phyloP scores from a whole-genome alignment of 805 yeast genomes.

The Jamesozyma lodderae region DNA sequence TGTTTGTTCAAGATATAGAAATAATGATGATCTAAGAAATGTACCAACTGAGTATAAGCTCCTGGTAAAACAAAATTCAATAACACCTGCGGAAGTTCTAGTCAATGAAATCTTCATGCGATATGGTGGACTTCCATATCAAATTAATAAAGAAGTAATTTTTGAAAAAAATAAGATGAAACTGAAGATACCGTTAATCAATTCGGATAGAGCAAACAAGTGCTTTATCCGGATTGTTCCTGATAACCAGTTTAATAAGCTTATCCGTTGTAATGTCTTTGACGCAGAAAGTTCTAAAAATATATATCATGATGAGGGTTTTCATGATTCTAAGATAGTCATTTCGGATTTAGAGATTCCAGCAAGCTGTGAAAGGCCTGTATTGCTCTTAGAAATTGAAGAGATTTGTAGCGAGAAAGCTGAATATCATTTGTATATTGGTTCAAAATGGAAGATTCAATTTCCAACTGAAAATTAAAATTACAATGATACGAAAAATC shows the following conservation, averaged over 20 bases:
- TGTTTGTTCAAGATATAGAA: slow-evolving; percentile 14
- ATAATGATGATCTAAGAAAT: not conserved
- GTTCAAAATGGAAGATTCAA: slow-evolving; percentile 6
- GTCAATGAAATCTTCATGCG: slow-evolving; percentile 9
- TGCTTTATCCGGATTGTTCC: slow-evolving; percentile 15
- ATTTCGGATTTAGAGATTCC: slow-evolving; percentile 9
- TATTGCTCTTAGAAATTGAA: slow-evolving; percentile 16
- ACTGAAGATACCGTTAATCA: slow-evolving; percentile 6
- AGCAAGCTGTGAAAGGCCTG: slow-evolving; percentile 3
- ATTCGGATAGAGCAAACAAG: slow-evolving; percentile 3
- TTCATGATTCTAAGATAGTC: slow-evolving; percentile 11
- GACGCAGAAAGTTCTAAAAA: slow-evolving; percentile 12
- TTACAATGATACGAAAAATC: not conserved
- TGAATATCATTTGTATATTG: slow-evolving; percentile 4
- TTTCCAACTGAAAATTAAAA: not conserved
- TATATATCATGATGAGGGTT: slow-evolving; percentile 8
- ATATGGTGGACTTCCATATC: slow-evolving; percentile 21
- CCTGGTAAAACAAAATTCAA: slow-evolving; percentile 1
- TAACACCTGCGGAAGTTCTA: too few species aligned
- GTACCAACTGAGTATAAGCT: slow-evolving; percentile 8
- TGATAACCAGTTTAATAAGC: not conserved
- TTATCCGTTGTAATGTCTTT: slow-evolving; percentile 17
- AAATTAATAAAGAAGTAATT: slow-evolving; percentile 4
- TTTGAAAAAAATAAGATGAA: slow-evolving; percentile 10
- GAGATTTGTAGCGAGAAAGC: not conserved